A percentile compares a stretch with the other conserved stretches of the same genome.
These are phyloP conservation scores for Hemileia vastatrix DNA, from an alignment of 1,284 basidiomycete genomes.

Conservation along the genomic window DNA sequence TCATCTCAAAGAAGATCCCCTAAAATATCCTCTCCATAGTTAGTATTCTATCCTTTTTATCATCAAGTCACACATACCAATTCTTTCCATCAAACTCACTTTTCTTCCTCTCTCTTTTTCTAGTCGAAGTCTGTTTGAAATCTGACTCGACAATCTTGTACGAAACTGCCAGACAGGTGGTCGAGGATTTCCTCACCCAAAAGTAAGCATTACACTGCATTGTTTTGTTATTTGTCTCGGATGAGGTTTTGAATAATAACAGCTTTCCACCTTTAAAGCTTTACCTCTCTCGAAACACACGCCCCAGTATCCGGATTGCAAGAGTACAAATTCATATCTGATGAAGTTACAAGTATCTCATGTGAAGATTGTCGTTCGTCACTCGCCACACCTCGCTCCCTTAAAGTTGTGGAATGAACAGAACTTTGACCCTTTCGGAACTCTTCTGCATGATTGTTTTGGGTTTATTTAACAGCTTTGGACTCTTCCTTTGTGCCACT, in stretches of 20 bases:
- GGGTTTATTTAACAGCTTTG: neutral
- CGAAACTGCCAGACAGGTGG: slow-evolving; percentile 59
- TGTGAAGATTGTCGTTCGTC: slow-evolving; percentile 19
- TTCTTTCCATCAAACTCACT: neutral
- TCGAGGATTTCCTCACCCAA: slow-evolving; percentile 55
- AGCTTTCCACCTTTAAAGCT: slow-evolving; percentile 40
- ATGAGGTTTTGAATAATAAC: neutral
- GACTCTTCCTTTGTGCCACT: neutral
- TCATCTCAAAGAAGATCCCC: no score
- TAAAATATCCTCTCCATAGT: slow-evolving; percentile 10
- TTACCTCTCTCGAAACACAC: slow-evolving; percentile 43
- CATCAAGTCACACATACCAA: neutral
- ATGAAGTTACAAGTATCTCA: slow-evolving; percentile 14
- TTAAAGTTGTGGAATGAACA: neutral
- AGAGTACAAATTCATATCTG: slow-evolving; percentile 10
- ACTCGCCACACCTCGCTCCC: neutral
- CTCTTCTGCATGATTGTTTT: neutral
- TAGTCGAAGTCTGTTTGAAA: slow-evolving; percentile 73
- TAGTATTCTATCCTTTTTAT: neutral
- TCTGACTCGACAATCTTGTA: slow-evolving; percentile 58
- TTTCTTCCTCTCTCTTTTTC: neutral
- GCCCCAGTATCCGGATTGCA: slow-evolving; percentile 12
- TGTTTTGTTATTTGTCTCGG: neutral
- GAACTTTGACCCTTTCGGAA: neutral
- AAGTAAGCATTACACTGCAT: slow-evolving; percentile 5